A percentile compares a stretch with the other conserved stretches of the same genome.
Evolutionary conservation across 23 red algal species (phyloP).

Genomic region (Pyropia haitanensis): DNA sequence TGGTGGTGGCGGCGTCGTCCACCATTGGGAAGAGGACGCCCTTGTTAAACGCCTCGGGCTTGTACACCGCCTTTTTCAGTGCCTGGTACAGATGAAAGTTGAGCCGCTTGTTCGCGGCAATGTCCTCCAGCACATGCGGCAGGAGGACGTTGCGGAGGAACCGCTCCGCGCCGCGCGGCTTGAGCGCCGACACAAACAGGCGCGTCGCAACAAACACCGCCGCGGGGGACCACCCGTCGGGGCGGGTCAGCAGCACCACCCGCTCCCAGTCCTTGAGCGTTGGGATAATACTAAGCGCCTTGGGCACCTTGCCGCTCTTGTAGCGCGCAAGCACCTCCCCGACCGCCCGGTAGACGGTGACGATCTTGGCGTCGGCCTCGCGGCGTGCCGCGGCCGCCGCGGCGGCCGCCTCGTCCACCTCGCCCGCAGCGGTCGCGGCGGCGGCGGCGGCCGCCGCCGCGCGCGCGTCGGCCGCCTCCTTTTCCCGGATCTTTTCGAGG

Average conservation of each 20-base stretch:
- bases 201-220: constrained; percentile 75
- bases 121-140: constrained; percentile 74
- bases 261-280: constrained; percentile 74
- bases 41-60: constrained; percentile 93
- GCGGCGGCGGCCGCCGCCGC: neutral
- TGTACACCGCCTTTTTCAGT: constrained; percentile 87
- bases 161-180: constrained; percentile 36
- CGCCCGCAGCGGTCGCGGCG: too few species aligned
- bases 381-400: constrained; percentile 38
- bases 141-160: constrained; percentile 76
- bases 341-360: constrained; percentile 44
- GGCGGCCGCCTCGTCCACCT: neutral
- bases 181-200: constrained; percentile 69
- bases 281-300: constrained; percentile 92
- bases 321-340: constrained; percentile 87
- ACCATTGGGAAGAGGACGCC: constrained; percentile 83
- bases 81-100: constrained; percentile 91
- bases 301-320: constrained; percentile 82
- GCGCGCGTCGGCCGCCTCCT: constrained; percentile 48
- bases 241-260: constrained; percentile 70
- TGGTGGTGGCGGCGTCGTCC: constrained; percentile 41
- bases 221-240: constrained; percentile 83
- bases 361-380: constrained; percentile 40
- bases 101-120: constrained; percentile 67
- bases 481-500: constrained; percentile 69